Evolutionary conservation across 2,329 filamentous ascomycete species (phyloP).

Genomic region (Colletotrichum chlorophyti): DNA sequence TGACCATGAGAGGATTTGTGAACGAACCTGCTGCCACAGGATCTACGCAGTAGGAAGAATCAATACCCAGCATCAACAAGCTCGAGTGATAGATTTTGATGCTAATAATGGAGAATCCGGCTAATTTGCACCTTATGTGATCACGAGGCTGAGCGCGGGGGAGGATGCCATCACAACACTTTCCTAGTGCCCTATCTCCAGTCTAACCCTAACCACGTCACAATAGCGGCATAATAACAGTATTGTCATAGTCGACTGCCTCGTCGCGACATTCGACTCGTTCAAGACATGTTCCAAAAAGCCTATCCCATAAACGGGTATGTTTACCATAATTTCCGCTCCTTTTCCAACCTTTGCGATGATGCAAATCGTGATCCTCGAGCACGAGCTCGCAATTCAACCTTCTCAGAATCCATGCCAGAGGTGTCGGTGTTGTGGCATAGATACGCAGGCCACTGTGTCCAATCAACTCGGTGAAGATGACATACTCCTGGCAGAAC

Average conservation of each 20-base stretch:
- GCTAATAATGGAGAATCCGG: too few relatives aligned
- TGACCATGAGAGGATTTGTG: too few relatives aligned
- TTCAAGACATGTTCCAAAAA: slow-evolving; percentile 43
- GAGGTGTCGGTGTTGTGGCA: slow-evolving; percentile 39
- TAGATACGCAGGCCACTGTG: slow-evolving; percentile 47
- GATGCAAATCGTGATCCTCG: slow-evolving; percentile 51
- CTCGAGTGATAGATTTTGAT: too few relatives aligned
- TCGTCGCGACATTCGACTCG: slow-evolving; percentile 41
- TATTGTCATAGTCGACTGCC: slow-evolving; percentile 40
- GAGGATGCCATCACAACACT: too few relatives aligned
- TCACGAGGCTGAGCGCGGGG: too few relatives aligned
- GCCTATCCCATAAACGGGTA: slow-evolving; percentile 43
- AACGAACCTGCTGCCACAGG: too few relatives aligned
- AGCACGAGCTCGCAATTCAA: slow-evolving; percentile 45
- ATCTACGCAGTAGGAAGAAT: too few relatives aligned
- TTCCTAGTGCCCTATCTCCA: too few relatives aligned
- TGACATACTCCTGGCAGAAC: slow-evolving; percentile 51
- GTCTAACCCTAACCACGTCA: background rate
- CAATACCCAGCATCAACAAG: too few relatives aligned
- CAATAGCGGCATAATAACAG: slow-evolving; percentile 37
- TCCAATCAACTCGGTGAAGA: slow-evolving; percentile 46
- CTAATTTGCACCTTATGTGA: too few relatives aligned
- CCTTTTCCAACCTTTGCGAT: slow-evolving; percentile 45
- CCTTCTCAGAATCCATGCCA: slow-evolving; percentile 41
- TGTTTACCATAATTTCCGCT: slow-evolving; percentile 48